Conservation (phyloP, 2,329 filamentous ascomycete genomes). For the Hypomyces rosellus region DNA sequence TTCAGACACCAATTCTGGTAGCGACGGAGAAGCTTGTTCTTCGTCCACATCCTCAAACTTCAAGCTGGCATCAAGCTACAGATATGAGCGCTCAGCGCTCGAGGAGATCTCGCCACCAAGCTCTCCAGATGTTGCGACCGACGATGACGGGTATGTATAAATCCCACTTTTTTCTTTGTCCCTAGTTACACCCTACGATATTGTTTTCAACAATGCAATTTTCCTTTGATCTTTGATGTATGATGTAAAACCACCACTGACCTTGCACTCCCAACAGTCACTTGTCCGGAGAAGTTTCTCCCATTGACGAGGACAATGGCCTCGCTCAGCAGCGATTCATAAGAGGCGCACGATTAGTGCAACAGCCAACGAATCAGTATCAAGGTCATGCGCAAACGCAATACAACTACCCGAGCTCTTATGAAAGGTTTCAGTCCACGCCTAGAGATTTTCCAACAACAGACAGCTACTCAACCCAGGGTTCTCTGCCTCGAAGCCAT, state of each 20-base stretch:
- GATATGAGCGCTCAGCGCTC: constrained; percentile 35
- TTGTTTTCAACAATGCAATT: too few species aligned
- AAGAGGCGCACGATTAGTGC: constrained; percentile 13
- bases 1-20: constrained; percentile 11
- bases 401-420: neutral
- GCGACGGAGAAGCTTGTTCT: constrained; percentile 26
- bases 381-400: neutral
- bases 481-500: constrained; percentile 2
- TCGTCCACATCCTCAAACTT: constrained; percentile 32
- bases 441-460: neutral
- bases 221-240: neutral
- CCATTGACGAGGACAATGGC: constrained; percentile 42
- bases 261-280: neutral
- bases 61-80: constrained; percentile 21
- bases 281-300: constrained; percentile 39
- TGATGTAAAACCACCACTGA: neutral
- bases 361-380: constrained; percentile 11
- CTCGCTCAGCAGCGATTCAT: constrained; percentile 26
- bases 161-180: constrained; percentile 20
- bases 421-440: too few species aligned
- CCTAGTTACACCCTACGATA: neutral
- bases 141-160: constrained; percentile 34
- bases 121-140: constrained; percentile 42
- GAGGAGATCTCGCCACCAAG: constrained; percentile 48
- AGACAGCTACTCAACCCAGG: neutral